These are phyloP conservation scores for Wickerhamomyces bisporus DNA, from an alignment of 805 yeast species.

Conservation along the genomic window DNA sequence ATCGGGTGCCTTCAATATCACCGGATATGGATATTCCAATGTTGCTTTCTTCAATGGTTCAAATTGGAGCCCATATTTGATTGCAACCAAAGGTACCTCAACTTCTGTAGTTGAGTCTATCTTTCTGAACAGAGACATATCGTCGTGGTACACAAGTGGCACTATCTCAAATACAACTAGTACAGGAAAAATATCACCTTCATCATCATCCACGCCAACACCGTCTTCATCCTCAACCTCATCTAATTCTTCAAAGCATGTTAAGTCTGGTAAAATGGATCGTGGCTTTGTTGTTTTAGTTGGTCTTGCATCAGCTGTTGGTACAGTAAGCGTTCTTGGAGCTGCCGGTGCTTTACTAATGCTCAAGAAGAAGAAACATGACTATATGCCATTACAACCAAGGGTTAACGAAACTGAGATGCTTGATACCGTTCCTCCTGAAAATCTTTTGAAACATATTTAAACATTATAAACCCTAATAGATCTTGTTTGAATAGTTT, in stretches of 20 bases:
- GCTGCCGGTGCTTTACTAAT: slow-evolving; percentile 32
- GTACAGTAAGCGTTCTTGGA: slow-evolving; percentile 37
- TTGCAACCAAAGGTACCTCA: slow-evolving; percentile 30
- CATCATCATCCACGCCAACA: slow-evolving; percentile 16
- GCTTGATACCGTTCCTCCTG: slow-evolving; percentile 61
- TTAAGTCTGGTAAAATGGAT: slow-evolving; percentile 24
- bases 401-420: slow-evolving; percentile 57
- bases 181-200: slow-evolving; percentile 12
- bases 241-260: slow-evolving; percentile 11
- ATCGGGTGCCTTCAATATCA: slow-evolving; percentile 50
- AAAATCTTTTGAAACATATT: slow-evolving; percentile 37
- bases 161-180: slow-evolving; percentile 13
- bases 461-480: too few relatives aligned
- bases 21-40: slow-evolving; percentile 49
- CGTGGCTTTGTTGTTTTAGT: slow-evolving; percentile 66
- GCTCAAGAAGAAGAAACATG: slow-evolving; percentile 33
- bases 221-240: slow-evolving; percentile 16
- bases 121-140: slow-evolving; percentile 33
- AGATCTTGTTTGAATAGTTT: background rate
- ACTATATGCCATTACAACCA: slow-evolving; percentile 42
- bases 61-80: slow-evolving; percentile 61
- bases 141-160: slow-evolving; percentile 27
- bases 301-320: slow-evolving; percentile 63
- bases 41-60: slow-evolving; percentile 63
- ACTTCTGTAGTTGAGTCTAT: slow-evolving; percentile 24